Base-by-base conservation (phyloP, 139 green algal genomes). In the Chlorokybus atmophyticus region DNA sequence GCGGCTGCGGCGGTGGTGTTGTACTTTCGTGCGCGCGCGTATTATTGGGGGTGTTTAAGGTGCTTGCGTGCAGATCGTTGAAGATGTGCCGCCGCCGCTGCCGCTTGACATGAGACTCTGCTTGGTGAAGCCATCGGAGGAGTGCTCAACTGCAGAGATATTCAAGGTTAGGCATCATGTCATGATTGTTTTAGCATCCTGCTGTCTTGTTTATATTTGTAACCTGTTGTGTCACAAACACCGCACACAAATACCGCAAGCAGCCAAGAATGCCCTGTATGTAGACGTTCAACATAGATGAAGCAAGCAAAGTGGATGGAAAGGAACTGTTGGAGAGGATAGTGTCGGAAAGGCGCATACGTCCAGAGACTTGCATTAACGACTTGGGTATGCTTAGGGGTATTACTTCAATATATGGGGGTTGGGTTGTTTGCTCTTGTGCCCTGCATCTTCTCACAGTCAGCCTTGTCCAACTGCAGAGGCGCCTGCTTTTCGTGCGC, bases 51-150 rank as follows among this genome's bases (percentile, higher is more conserved):
- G 10, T 52, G 42, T 28, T 52, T 17, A n/a, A n/a, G n/a, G n/a
- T n/a, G n/a, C n/a, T n/a, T n/a, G n/a, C 10, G 28, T 29, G 3
- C 87, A 97, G 62, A 77, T 98, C 5, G 91, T 98, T 25, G 83
- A 95, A 53, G 60, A 93, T 55, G 79, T 95, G 60, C 23, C 55
- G 2, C 79, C 85, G 0, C 86, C 90, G 0, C 57, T 97, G 5
- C 66, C 78, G 3, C 74, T 93, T 19, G 60, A 68, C 57, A 94
- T 79, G 1, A 84, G 80, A 4, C 64, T 98, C 56, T 77, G 96
- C 35, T 76, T 98, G 60, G 84, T 94, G 28, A 75, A 75, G 57
- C 70, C 74, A 3, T 14, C 47, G 19, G 47, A 66, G 21, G 59
- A 57, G 10, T 70, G 60, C 40, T 74, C 81, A 29, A 98, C 91